Conservation (phyloP, 2,329 filamentous ascomycete species). For the Verticillium zaregamsianum region DNA sequence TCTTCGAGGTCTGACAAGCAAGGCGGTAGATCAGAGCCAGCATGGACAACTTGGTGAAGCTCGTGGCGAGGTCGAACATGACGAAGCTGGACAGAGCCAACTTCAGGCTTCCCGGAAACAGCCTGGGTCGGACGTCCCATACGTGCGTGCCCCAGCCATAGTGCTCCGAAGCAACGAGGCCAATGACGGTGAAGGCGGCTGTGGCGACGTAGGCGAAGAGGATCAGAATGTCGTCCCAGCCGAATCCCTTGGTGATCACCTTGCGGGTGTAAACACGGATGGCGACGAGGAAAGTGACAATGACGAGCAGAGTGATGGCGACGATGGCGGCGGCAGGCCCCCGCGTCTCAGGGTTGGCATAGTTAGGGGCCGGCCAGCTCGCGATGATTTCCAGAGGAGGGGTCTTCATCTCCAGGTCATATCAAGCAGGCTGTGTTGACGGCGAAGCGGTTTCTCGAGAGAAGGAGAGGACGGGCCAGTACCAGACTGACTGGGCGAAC, state of each 20-base stretch:
- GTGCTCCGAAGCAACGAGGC: constrained; percentile 19
- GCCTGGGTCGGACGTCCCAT: constrained; percentile 24
- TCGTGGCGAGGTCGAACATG: constrained; percentile 10
- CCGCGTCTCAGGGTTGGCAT: constrained; percentile 24
- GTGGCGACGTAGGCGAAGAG: constrained; percentile 31
- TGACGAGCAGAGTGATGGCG: constrained; percentile 17
- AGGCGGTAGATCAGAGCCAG: constrained; percentile 11
- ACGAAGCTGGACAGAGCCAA: constrained; percentile 27
- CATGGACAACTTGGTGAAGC: constrained; percentile 12
- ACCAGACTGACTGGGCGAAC: background rate
- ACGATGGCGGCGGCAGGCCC: constrained; percentile 23
- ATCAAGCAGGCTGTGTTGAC: background rate
- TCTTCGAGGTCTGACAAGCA: constrained; percentile 23
- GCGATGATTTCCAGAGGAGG: constrained; percentile 15
- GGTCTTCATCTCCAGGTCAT: constrained; percentile 12
- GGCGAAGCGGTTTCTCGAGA: background rate
- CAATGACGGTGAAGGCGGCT: constrained; percentile 23
- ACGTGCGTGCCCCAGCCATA: constrained; percentile 27
- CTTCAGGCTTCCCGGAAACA: constrained; percentile 18
- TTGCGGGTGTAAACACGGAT: constrained; percentile 31
- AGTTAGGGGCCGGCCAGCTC: constrained; percentile 27
- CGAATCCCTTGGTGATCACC: constrained; percentile 27
- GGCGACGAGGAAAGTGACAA: constrained; percentile 24
- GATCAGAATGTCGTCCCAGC: constrained; percentile 31
- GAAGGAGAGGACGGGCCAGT: background rate